Evolutionary conservation across 257 asterid species (phyloP).

Genomic region (Fraxinus americana): DNA sequence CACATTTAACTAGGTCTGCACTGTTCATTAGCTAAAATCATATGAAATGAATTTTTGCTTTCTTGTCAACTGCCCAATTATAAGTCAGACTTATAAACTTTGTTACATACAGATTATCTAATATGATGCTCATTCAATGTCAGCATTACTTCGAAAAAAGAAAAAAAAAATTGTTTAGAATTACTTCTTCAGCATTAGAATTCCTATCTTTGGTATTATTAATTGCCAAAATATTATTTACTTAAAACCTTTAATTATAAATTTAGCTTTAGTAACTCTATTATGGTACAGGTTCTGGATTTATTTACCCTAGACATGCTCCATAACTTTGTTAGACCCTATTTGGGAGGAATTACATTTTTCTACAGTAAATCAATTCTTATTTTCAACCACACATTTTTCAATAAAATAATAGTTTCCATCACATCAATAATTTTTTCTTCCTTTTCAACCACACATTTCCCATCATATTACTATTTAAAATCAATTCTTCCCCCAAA

Average conservation of each 20-base stretch:
- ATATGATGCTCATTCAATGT: not conserved
- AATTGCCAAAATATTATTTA: not conserved
- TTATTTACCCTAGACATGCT: constrained; percentile 6
- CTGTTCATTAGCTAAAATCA: too few relatives aligned
- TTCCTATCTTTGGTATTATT: not conserved
- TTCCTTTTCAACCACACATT: too few relatives aligned
- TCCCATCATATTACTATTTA: too few relatives aligned
- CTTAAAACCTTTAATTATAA: not conserved
- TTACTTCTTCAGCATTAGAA: not conserved
- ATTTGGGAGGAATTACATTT: too few relatives aligned
- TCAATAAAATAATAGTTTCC: too few relatives aligned
- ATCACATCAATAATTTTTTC: too few relatives aligned
- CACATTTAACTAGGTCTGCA: too few relatives aligned
- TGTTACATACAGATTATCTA: not conserved
- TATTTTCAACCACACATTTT: not conserved
- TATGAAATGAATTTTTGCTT: too few relatives aligned
- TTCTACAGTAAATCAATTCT: too few relatives aligned
- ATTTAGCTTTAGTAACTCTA: constrained; percentile 4
- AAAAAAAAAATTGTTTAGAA: constrained; percentile 9
- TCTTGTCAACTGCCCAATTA: too few relatives aligned
- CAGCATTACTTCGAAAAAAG: not conserved
- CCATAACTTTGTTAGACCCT: constrained; percentile 14
- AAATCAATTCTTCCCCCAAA: too few relatives aligned
- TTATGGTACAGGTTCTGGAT: constrained; percentile 7
- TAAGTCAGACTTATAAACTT: not conserved